A percentile compares a stretch with the other conserved stretches of the same genome.
Evolutionary conservation across 2,329 filamentous ascomycete genomes (phyloP).

Genomic region (Elsinoe necatrix): DNA sequence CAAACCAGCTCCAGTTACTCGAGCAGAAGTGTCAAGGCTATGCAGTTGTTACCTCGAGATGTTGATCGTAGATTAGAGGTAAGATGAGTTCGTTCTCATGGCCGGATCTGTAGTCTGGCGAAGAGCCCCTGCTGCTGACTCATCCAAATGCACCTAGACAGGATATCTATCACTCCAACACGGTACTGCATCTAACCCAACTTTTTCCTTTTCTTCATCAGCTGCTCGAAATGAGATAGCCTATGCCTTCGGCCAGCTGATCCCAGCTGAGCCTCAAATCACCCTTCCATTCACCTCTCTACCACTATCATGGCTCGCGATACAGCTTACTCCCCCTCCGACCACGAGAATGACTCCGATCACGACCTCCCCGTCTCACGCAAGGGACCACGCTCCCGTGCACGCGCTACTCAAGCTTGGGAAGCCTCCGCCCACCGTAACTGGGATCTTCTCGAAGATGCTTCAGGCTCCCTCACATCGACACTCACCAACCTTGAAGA

Average conservation of each 20-base stretch:
- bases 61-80: too few relatives aligned
- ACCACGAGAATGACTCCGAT: slow-evolving; percentile 8
- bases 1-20: too few relatives aligned
- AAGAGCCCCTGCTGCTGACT: too few relatives aligned
- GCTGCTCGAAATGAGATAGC: background rate
- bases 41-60: too few relatives aligned
- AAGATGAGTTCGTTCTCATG: too few relatives aligned
- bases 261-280: too few relatives aligned
- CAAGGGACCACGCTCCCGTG: background rate
- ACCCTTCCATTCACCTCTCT: background rate
- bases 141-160: too few relatives aligned
- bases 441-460: slow-evolving; percentile 29
- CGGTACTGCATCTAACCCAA: background rate
- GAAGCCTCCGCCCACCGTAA: slow-evolving; percentile 27
- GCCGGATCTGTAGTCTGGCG: too few relatives aligned
- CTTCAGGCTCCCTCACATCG: slow-evolving; percentile 27
- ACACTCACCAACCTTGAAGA: slow-evolving; percentile 31
- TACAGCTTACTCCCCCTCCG: background rate
- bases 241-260: background rate
- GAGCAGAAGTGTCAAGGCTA: too few relatives aligned
- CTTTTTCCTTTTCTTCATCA: too few relatives aligned
- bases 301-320: background rate
- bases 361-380: slow-evolving; percentile 5
- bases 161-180: background rate
- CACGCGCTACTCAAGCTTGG: slow-evolving; percentile 24